Evolutionary conservation across 2,329 filamentous ascomycete species (phyloP), one percentile per base, ranked within the genome.

Genomic region (Dactylellina parvicollis): DNA sequence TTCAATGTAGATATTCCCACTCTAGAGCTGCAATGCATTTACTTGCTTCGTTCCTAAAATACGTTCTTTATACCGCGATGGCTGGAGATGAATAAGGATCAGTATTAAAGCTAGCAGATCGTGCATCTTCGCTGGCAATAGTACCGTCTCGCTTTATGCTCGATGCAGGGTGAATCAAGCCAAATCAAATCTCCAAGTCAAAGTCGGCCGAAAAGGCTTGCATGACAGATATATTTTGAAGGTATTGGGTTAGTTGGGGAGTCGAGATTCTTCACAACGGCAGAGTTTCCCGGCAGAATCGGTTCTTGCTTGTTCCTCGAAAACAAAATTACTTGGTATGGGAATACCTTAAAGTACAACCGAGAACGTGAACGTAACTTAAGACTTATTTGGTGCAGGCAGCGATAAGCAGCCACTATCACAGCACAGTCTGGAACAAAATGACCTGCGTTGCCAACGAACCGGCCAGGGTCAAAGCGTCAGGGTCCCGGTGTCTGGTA

Each of bases 321-420:
- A 62, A 57, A 42, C 30, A 36, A 56, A 56, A 59, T 30, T 64
- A 54, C 46, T 38, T 54, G 9, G 18, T 50, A 3, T 22, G 42
- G 9, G 42, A 64, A 50, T 59, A 26, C 40, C n/a, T 55, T 52
- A 64, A 36, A 65, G 52, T 56, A 38, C 67, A 59, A 59, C 38
- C 54, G 32, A 64, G 44, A n/a, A n/a, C n/a, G n/a, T n/a, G n/a
- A 26, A 38, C 30, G 42, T 38, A 38, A 28, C 18, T 38, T 46
- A 18, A 16, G 28, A 16, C 30, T 36, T 24, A 34, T 16, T 65
- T 52, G 42, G 46, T n/a, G 36, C 24, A 42, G 54, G 54, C 40
- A 50, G 44, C 30, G 50, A 62, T 55, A 50, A 62, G 56, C 66
- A 65, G 59, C 67, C 59, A 64, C 59, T 44, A 65, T 56, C 57